A percentile compares a stretch with the other conserved stretches of the same genome.
Conservation (phyloP, 805 yeast species). For the Hanseniaspora valbyensis region DNA sequence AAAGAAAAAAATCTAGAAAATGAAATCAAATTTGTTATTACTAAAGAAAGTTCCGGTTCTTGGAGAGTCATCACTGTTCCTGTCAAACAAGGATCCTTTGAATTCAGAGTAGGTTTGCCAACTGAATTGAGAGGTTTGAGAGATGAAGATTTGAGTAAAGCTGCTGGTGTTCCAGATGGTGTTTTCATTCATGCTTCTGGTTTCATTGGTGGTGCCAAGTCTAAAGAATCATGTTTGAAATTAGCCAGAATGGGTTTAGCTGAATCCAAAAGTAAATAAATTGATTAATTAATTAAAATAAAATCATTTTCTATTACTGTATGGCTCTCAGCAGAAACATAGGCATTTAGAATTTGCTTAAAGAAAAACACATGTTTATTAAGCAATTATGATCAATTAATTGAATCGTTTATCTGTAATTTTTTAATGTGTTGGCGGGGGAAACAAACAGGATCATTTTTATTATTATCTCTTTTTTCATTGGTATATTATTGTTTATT, state of each 20-base stretch:
- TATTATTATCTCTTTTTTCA: too few species aligned
- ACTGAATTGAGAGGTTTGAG: constrained; percentile 92
- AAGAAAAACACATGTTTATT: too few species aligned
- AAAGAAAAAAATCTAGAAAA: constrained; percentile 44
- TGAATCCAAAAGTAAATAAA: not conserved
- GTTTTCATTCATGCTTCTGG: constrained; percentile 94
- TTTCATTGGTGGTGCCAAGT: constrained; percentile 86
- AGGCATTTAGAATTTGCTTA: too few species aligned
- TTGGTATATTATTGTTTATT: too few species aligned
- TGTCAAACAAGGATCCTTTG: constrained; percentile 64
- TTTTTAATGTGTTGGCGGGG: too few species aligned
- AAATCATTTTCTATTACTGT: not conserved
- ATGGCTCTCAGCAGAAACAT: too few species aligned
- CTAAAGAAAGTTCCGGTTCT: constrained; percentile 55
- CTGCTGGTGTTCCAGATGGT: constrained; percentile 76
- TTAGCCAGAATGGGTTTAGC: constrained; percentile 42
- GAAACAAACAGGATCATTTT: too few species aligned
- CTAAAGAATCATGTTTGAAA: constrained; percentile 63
- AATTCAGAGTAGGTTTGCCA: constrained; percentile 77
- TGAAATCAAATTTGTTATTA: constrained; percentile 62
- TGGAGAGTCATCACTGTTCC: constrained; percentile 93
- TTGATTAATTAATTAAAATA: not conserved
- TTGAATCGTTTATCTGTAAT: too few species aligned
- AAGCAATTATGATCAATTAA: too few species aligned
- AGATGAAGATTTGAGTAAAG: constrained; percentile 65